Percentiles rank a stretch among this genome's conserved stretches.
phyloP scores from a whole-genome alignment of 148 eudicot genomes.

The Arbutus unedo region DNA sequence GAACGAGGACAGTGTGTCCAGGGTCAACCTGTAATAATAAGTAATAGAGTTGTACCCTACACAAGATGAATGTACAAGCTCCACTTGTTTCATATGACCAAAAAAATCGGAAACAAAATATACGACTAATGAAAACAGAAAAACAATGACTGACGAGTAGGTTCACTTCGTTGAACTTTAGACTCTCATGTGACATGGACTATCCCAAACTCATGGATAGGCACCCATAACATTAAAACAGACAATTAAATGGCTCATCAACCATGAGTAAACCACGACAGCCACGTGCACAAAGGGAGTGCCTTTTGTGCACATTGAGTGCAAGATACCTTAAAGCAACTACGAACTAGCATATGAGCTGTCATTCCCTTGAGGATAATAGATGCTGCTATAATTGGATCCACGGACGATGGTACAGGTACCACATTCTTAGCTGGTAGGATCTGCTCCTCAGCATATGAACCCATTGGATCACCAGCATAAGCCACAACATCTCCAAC shows the following conservation, averaged over 20 bases:
- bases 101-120: background rate
- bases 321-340: slow-evolving; percentile 57
- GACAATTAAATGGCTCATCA: background rate
- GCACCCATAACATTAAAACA: background rate
- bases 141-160: background rate
- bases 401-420: slow-evolving; percentile 68
- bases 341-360: slow-evolving; percentile 55
- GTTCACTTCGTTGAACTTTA: background rate
- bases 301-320: background rate
- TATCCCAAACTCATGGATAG: background rate
- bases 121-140: background rate
- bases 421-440: slow-evolving; percentile 75
- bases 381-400: slow-evolving; percentile 74
- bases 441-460: slow-evolving; percentile 88
- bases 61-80: slow-evolving; percentile 4
- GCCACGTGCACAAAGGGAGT: too few species aligned
- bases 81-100: background rate
- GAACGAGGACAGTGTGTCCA: slow-evolving; percentile 75
- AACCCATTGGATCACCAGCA: slow-evolving; percentile 70
- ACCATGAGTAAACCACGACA: too few species aligned
- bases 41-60: slow-evolving; percentile 6
- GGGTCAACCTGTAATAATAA: slow-evolving; percentile 57
- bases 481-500: slow-evolving; percentile 85
- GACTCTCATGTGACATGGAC: background rate
- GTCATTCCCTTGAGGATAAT: slow-evolving; percentile 80